Evolutionary conservation across 352 stramenopile genomes (phyloP).

Genomic region (Pseudoperonospora humuli): DNA sequence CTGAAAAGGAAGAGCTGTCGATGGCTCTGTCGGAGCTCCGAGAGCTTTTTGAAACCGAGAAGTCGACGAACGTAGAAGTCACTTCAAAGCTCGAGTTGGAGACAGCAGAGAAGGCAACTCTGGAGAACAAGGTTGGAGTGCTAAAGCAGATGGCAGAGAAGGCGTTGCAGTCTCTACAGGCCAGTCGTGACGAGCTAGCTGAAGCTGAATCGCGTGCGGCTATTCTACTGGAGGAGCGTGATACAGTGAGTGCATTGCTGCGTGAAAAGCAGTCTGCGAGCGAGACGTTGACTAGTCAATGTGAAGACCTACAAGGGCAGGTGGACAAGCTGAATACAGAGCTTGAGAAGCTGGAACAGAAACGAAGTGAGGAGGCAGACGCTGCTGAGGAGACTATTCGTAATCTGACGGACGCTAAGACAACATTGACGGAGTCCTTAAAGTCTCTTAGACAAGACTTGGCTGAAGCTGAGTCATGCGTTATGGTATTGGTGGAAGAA

Average conservation of each 20-base stretch:
- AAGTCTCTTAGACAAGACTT: slow-evolving; percentile 16
- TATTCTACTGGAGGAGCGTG: slow-evolving; percentile 17
- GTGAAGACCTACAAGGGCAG: slow-evolving; percentile 16
- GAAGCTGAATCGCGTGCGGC: slow-evolving; percentile 16
- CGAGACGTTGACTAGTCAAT: slow-evolving; percentile 8
- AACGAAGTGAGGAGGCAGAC: slow-evolving; percentile 7
- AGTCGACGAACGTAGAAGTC: slow-evolving; percentile 11
- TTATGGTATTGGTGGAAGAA: slow-evolving; percentile 27
- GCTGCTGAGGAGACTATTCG: slow-evolving; percentile 12
- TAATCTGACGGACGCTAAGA: slow-evolving; percentile 11
- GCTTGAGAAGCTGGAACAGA: slow-evolving; percentile 5
- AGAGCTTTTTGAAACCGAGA: slow-evolving; percentile 14
- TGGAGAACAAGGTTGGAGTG: slow-evolving; percentile 22
- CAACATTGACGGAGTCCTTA: slow-evolving; percentile 10
- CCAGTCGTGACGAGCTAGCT: slow-evolving; percentile 16
- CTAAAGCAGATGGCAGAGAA: slow-evolving; percentile 32
- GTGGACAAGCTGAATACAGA: slow-evolving; percentile 17
- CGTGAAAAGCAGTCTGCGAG: slow-evolving; percentile 12
- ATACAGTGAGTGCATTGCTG: slow-evolving; percentile 11
- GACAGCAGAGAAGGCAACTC: slow-evolving; percentile 13
- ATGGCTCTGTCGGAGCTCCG: slow-evolving; percentile 5
- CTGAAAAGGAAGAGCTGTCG: slow-evolving; percentile 18
- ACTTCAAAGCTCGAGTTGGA: slow-evolving; percentile 23
- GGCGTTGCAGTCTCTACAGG: slow-evolving; percentile 24
- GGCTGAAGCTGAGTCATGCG: slow-evolving; percentile 22